Evolutionary conservation across 768 basidiomycete species (phyloP), one percentile per base, ranked within the genome.

Genomic region (Cantharellus anzutake): DNA sequence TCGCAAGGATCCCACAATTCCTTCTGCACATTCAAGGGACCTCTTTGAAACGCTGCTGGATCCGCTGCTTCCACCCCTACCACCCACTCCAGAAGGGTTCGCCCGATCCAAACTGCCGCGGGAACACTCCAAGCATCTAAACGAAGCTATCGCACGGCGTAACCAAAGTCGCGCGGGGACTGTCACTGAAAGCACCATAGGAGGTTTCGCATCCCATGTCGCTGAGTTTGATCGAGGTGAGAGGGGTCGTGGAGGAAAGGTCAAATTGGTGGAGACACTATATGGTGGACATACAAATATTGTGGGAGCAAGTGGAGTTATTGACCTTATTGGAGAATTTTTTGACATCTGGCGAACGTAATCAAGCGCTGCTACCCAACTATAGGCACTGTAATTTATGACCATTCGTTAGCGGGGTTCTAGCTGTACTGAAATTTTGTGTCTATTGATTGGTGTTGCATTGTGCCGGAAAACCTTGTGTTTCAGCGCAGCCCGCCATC

Each of bases 1-100:
- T 4, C 73, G 75, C 62, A 75, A 89, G 67, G 89, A 92, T 69
- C 73, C 71, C 64, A 82, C 86, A 34, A 88, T 91, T 53, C 81
- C 82, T 0, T 74, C 79, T 63, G 72, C 75, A 0, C 88, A 92
- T 67, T 82, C 88, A 0, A 72, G 75, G 11, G 70, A 73, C 0
- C 76, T 92, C 34, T 88, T 88, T 69, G 74, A 84, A 38, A 72
- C 77, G 0, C 78, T 89, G 60, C 67, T 86, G 39, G 80, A 81
- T 29, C 79, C 79, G 0, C 71, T 77, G 59, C 74, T 89, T 4
- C 84, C 84, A 2, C 66, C 73, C 2, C 61, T 76, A 1, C 73
- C 76, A 51, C 61, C 68, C 0, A 71, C 74, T 16, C 73, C 70
- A 66, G 3, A 20, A 4, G 35, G 62, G 42, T 68, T 64, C 66